Base-by-base conservation (phyloP, 768 basidiomycete species). In the Termitomyces sp. region DNA sequence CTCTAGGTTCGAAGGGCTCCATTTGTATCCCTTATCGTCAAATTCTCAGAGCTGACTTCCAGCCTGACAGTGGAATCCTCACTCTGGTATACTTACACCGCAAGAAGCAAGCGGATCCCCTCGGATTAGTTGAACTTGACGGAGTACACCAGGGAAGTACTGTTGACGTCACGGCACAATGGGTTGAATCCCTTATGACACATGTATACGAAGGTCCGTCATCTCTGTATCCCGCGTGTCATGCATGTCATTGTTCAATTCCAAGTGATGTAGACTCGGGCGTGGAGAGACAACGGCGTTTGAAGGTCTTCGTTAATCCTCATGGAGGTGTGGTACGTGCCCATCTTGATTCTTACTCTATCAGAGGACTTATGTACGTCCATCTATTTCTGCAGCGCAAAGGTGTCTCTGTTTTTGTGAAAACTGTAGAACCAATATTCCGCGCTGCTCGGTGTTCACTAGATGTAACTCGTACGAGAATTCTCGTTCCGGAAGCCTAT, bases 261-360 rank as follows among this genome's bases (percentile, higher is more conserved):
- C 38, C 11, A 52, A 20, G 62, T 36, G 18, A 42, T 22, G n/a
- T 15, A 76, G 74, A 66, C 63, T 51, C 69, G 80, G 90, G 83
- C 45, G 71, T 83, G n/a, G 81, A 81, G 65, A 84, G 80, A 22
- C 71, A 77, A 54, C 80, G 87, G 50, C 75, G 77, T 20, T 69
- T 96, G 35, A 84, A 86, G 63, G 81, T 94, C 8, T 69, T 96
- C 46, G 79, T 96, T 42, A 96, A 95, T 71, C 94, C 94, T 9
- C 74, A 81, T 58, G 87, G 93, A 55, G 94, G 94, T n/a, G 80
- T 78, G 22, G 92, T 92, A 69, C 35, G 87, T 18, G 7, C 22
- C 9, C 3, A 36, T 16, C 24, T 24, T 8, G 15, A 13, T 35
- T 24, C 45, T 9, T 45, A n/a, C n/a, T 6, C 15, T 45, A 8